Evolutionary conservation across 2,329 filamentous ascomycete genomes (phyloP).

Genomic region (Tolypocladium capitatum): DNA sequence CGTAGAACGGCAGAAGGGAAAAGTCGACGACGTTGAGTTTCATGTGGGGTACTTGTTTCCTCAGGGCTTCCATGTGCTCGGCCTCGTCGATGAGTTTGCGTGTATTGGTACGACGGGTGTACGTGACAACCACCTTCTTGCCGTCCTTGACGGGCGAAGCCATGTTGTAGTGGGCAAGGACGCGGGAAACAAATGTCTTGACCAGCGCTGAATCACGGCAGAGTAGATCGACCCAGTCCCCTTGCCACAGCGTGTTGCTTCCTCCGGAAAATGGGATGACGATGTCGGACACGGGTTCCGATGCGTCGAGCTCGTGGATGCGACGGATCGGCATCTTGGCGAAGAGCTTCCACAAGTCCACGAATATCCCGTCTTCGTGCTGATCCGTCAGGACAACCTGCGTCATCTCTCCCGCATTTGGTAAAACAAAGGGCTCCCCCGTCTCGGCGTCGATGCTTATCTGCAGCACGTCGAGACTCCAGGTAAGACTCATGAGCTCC

Average conservation of each 20-base stretch:
- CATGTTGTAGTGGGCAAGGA: slow-evolving; percentile 16
- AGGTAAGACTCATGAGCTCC: slow-evolving; percentile 19
- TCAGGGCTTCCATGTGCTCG: slow-evolving; percentile 13
- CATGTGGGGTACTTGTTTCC: slow-evolving; percentile 11
- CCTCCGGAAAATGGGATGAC: slow-evolving; percentile 26
- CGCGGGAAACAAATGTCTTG: slow-evolving; percentile 17
- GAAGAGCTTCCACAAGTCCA: slow-evolving; percentile 24
- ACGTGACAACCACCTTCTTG: slow-evolving; percentile 16
- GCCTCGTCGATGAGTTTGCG: slow-evolving; percentile 18
- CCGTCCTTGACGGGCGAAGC: background rate
- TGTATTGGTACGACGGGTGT: slow-evolving; percentile 18
- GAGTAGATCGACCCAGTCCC: slow-evolving; percentile 20
- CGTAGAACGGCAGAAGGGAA: slow-evolving; percentile 18
- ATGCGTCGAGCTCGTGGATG: slow-evolving; percentile 9
- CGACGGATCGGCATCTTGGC: slow-evolving; percentile 16
- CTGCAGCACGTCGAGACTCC: slow-evolving; percentile 19
- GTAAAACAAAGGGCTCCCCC: slow-evolving; percentile 8
- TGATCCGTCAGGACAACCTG: slow-evolving; percentile 24
- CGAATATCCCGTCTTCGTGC: slow-evolving; percentile 18
- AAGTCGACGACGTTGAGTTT: slow-evolving; percentile 23
- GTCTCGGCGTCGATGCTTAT: slow-evolving; percentile 9
- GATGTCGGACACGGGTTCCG: slow-evolving; percentile 12
- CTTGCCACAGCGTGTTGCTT: slow-evolving; percentile 28
- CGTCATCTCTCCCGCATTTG: slow-evolving; percentile 10
- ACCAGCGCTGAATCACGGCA: slow-evolving; percentile 14